Base-by-base conservation (phyloP, 768 basidiomycete species). In the Suillus sp. region DNA sequence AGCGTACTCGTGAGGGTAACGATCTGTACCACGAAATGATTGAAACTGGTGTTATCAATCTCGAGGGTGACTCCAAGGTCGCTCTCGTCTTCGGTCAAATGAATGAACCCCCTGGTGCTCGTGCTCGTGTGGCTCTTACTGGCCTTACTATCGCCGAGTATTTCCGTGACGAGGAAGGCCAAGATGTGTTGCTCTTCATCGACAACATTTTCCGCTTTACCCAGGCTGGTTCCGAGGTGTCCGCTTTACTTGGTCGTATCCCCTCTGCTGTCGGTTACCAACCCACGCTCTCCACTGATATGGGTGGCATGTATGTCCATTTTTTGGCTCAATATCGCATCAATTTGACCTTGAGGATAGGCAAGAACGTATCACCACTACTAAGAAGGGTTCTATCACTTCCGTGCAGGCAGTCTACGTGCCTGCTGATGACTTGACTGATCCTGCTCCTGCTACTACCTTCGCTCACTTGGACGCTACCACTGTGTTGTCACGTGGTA, bases 201-300 rank as follows among this genome's bases (percentile, higher is more conserved):
- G 97, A 99, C 92, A 99, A 99, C 89, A 99, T 99, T 82, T 99
- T 99, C 97, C 96, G 97, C 77, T 99, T 99, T 93, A 99, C 97
- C 71, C 97, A 99, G 80, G 97, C 97, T 74, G 97, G 97, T 90
- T 99, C 97, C 68, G 97, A 99, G 78, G 97, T 99, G 85, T 99
- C 97, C 82, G 97, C 97, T 68, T 81, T 99, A 72, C 92, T 99
- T 70, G 97, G 97, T 86, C 97, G 97, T 94, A 99, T 99, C 75
- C 97, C 97, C 70, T 99, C 97, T 70, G 97, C 97, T 68, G 97
- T 99, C 86, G 97, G 97, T 88, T 99, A 99, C 84, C 97, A 99
- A 78, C 97, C 97, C 76, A 99, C 97, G 60, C 91, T 99, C 65
- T 98, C 97, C 68, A 99, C 97, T 76, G 97, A 99, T 79, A 99